Conservation (phyloP, 768 basidiomycete species). For the Amyloporia xantha region DNA sequence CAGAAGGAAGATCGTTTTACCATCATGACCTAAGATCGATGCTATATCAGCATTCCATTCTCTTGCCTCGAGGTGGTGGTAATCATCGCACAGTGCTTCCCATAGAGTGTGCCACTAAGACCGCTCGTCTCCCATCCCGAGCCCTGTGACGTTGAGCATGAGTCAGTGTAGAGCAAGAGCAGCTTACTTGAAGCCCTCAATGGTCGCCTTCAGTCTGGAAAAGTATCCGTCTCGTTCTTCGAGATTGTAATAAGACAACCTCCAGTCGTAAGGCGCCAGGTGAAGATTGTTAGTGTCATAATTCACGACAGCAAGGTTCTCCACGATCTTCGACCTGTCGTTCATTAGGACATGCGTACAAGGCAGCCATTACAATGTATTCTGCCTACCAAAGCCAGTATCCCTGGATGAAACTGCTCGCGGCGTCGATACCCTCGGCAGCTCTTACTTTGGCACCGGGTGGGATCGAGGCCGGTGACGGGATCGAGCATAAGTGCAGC, state of each 20-base stretch:
- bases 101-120: slow-evolving; percentile 85
- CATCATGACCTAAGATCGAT: slow-evolving; percentile 37
- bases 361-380: background rate
- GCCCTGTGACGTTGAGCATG: slow-evolving; percentile 36
- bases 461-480: slow-evolving; percentile 85
- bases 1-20: slow-evolving; percentile 18
- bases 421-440: slow-evolving; percentile 88
- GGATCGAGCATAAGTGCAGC: slow-evolving; percentile 86
- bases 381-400: slow-evolving; percentile 89
- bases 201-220: slow-evolving; percentile 70
- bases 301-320: slow-evolving; percentile 88
- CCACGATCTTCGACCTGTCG: slow-evolving; percentile 80
- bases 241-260: slow-evolving; percentile 80
- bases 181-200: slow-evolving; percentile 71
- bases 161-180: background rate
- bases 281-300: slow-evolving; percentile 89
- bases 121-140: slow-evolving; percentile 70
- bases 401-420: slow-evolving; percentile 78
- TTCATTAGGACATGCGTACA: background rate
- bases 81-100: slow-evolving; percentile 59
- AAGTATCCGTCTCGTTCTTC: slow-evolving; percentile 91
- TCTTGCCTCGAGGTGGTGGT: background rate
- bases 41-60: background rate
- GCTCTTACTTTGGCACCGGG: slow-evolving; percentile 81
- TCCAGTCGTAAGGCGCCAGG: slow-evolving; percentile 89